Percentiles rank a stretch among this genome's conserved stretches.
These are phyloP conservation scores for Kodamaea derodonti DNA, from an alignment of 1,139 yeast species.

Conservation along the genomic window DNA sequence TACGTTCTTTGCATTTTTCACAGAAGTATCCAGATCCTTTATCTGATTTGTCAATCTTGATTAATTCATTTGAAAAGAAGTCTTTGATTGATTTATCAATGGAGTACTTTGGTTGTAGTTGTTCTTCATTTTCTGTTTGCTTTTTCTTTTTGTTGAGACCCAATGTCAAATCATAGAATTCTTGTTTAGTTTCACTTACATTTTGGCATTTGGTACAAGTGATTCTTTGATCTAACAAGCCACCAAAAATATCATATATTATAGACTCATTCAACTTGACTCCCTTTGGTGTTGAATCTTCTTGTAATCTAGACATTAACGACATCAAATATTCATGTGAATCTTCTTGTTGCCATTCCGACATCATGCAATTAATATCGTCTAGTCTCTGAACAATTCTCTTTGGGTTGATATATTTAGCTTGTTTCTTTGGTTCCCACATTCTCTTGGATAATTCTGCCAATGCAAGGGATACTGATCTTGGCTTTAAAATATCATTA, in stretches of 20 bases:
- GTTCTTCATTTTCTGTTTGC: conserved; percentile 7
- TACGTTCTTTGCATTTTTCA: conserved; percentile 75
- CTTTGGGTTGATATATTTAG: conserved; percentile 64
- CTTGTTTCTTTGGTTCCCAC: conserved; percentile 41
- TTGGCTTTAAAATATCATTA: conserved; percentile 40
- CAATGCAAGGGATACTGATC: conserved; percentile 66
- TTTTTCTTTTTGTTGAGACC: conserved; percentile 54
- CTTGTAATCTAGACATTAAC: conserved; percentile 79
- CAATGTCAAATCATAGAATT: conserved; percentile 85
- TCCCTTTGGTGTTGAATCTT: conserved; percentile 88
- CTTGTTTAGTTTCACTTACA: conserved; percentile 87
- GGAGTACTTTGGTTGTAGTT: conserved; percentile 41
- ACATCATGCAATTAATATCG: conserved; percentile 93
- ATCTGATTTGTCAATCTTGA: conserved; percentile 62
- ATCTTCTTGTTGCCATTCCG: conserved; percentile 96
- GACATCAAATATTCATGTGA: conserved; percentile 97
- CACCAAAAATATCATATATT: conserved; percentile 91
- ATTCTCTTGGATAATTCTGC: conserved; percentile 69
- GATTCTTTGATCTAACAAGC: conserved; percentile 77
- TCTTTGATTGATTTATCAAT: conserved; percentile 72
- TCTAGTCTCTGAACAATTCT: conserved; percentile 67
- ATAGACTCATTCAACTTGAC: conserved; percentile 75
- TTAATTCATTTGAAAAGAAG: conserved; percentile 75
- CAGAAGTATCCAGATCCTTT: conserved; percentile 72
- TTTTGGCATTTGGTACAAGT: conserved; percentile 78